These are phyloP conservation scores for Rhododendron simsii DNA, from an alignment of 148 eudicot species.

Conservation along the genomic window DNA sequence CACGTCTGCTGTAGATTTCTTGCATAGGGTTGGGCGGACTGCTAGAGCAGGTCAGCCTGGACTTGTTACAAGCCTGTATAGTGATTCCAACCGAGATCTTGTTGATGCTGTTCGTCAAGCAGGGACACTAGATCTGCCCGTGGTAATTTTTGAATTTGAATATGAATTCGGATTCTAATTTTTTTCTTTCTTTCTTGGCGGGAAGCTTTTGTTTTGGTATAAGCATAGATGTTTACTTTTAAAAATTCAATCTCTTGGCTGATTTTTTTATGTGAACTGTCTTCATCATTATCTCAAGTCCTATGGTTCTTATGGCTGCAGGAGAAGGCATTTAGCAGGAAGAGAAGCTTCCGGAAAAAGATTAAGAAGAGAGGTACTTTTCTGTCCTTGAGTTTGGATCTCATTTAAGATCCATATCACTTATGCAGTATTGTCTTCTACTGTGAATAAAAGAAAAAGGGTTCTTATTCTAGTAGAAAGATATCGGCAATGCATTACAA, in stretches of 20 bases:
- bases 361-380: constrained; percentile 69
- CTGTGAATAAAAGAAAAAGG: neutral
- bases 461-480: neutral
- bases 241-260: neutral
- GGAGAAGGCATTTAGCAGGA: constrained; percentile 98
- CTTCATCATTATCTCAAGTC: neutral
- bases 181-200: neutral
- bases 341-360: constrained; percentile 87
- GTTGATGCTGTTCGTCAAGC: constrained; percentile 90
- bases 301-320: constrained; percentile 28
- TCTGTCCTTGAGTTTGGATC: neutral
- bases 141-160: constrained; percentile 44
- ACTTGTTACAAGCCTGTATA: constrained; percentile 77
- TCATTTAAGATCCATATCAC: neutral
- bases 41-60: constrained; percentile 97
- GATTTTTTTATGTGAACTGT: neutral
- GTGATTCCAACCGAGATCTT: constrained; percentile 63
- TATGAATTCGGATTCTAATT: neutral
- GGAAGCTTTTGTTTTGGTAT: neutral
- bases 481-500: neutral
- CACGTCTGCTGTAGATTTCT: constrained; percentile 84
- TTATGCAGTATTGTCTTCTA: neutral
- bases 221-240: neutral
- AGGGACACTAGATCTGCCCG: constrained; percentile 56
- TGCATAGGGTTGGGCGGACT: constrained; percentile 96